phyloP scores from a whole-genome alignment of 2,329 filamentous ascomycete genomes.

The Calonectria pauciramosa region DNA sequence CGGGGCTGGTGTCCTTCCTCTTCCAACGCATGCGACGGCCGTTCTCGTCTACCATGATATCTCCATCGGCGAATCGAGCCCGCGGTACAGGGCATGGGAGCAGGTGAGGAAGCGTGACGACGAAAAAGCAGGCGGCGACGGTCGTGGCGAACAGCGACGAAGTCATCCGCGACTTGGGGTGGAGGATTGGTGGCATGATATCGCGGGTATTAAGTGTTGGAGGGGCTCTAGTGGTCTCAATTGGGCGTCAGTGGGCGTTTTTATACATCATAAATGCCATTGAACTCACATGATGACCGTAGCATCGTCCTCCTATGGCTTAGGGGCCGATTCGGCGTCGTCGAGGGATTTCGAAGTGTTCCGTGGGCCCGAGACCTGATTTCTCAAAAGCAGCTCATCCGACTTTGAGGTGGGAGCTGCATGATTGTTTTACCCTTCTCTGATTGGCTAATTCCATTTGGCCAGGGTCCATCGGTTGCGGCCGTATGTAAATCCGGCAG shows the following conservation, averaged over 20 bases:
- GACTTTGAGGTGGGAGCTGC: conserved; percentile 30
- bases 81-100: conserved; percentile 91
- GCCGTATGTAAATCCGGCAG: conserved; percentile 21
- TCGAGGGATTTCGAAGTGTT: conserved; percentile 46
- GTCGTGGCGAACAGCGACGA: conserved; percentile 96
- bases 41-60: conserved; percentile 61
- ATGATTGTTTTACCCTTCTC: conserved; percentile 33
- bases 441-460: conserved; percentile 39
- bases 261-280: conserved; percentile 33
- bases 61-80: conserved; percentile 80
- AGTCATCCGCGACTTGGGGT: conserved; percentile 93
- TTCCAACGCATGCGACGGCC: conserved; percentile 61
- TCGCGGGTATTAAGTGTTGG: conserved; percentile 27
- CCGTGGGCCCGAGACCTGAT: conserved; percentile 33
- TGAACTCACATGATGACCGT: conserved; percentile 43
- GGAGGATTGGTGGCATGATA: conserved; percentile 87
- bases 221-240: conserved; percentile 45
- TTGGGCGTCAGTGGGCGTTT: conserved; percentile 40
- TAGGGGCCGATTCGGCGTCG: conserved; percentile 40
- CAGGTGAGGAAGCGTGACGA: conserved; percentile 90
- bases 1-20: conserved; percentile 52
- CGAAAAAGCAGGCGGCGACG: conserved; percentile 88
- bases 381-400: conserved; percentile 40
- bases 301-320: conserved; percentile 42
- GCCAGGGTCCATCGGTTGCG: not conserved